These are phyloP conservation scores for Volutella citrinella DNA, from an alignment of 2,329 filamentous ascomycete genomes.

Conservation along the genomic window DNA sequence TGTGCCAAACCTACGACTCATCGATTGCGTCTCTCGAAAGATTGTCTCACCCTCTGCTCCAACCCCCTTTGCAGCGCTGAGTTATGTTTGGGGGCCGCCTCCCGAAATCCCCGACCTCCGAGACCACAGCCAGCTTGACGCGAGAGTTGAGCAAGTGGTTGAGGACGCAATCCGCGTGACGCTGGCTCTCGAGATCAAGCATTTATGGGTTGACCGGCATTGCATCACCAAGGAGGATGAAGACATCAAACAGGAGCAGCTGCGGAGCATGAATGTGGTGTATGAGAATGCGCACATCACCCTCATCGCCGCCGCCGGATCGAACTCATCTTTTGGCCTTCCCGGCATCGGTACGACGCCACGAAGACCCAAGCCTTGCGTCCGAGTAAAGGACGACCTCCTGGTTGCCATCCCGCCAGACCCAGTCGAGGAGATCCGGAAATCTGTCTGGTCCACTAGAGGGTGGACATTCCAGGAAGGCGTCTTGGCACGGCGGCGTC, in stretches of 20 bases:
- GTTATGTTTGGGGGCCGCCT: constrained; percentile 9
- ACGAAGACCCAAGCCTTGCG: too few species aligned
- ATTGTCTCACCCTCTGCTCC: too few species aligned
- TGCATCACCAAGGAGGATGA: constrained; percentile 2
- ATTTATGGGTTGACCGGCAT: constrained; percentile 7
- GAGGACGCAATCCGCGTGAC: constrained; percentile 5
- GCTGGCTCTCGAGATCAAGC: background rate
- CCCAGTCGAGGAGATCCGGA: too few species aligned
- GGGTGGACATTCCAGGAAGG: too few species aligned
- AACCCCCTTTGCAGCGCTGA: too few species aligned
- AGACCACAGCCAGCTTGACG: background rate
- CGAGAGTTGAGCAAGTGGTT: background rate
- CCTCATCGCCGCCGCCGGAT: constrained; percentile 4
- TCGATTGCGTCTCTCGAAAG: too few species aligned
- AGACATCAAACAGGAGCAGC: background rate
- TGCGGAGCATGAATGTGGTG: constrained; percentile 5
- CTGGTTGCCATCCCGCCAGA: too few species aligned
- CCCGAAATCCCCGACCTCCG: too few species aligned
- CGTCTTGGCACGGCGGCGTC: too few species aligned
- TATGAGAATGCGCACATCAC: constrained; percentile 2
- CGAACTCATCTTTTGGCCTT: constrained; percentile 2
- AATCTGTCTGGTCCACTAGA: too few species aligned
- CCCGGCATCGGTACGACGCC: constrained; percentile 1
- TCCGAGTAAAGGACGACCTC: too few species aligned
- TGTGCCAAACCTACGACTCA: too few species aligned